Conservation (phyloP, 2,329 filamentous ascomycete genomes). For the Hypocreales sp. region DNA sequence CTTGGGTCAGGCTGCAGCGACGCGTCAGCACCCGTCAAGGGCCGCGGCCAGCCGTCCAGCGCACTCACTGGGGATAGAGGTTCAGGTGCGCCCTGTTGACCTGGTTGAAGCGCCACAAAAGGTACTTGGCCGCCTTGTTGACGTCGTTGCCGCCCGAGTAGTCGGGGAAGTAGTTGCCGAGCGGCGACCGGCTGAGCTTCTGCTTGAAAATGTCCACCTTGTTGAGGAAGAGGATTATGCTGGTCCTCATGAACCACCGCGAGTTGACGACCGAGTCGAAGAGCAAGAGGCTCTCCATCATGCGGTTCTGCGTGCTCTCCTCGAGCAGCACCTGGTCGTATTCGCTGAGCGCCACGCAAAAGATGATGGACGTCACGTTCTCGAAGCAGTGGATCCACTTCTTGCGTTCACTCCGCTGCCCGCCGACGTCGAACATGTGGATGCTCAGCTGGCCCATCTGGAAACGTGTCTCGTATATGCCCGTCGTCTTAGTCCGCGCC, state of each 20-base stretch:
- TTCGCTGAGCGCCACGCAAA: constrained; percentile 94
- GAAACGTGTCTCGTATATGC: constrained; percentile 97
- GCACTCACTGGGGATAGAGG: constrained; percentile 82
- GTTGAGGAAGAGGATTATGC: constrained; percentile 96
- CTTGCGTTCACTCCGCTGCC: constrained; percentile 92
- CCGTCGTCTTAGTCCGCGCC: constrained; percentile 93
- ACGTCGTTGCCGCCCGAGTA: constrained; percentile 97
- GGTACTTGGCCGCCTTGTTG: constrained; percentile 93
- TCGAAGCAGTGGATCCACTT: constrained; percentile 99
- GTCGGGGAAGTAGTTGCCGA: constrained; percentile 93
- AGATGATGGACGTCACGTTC: constrained; percentile 98
- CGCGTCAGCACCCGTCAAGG: not conserved
- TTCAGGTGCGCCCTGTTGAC: constrained; percentile 94
- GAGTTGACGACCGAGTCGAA: constrained; percentile 99
- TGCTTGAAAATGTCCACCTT: constrained; percentile 98
- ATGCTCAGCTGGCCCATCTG: constrained; percentile 98
- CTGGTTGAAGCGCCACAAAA: constrained; percentile 97
- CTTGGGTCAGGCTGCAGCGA: constrained; percentile 70
- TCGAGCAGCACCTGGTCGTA: constrained; percentile 96
- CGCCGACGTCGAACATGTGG: constrained; percentile 99
- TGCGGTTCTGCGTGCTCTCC: constrained; percentile 98
- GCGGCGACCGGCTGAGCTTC: constrained; percentile 75
- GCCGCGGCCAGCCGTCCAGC: too few species aligned
- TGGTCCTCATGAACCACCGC: constrained; percentile 97
- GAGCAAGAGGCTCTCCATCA: constrained; percentile 95